A percentile compares a stretch with the other conserved stretches of the same genome.
These are phyloP conservation scores for Ceraceosorus bombacis DNA, from an alignment of 1,284 basidiomycete species.

Conservation along the genomic window DNA sequence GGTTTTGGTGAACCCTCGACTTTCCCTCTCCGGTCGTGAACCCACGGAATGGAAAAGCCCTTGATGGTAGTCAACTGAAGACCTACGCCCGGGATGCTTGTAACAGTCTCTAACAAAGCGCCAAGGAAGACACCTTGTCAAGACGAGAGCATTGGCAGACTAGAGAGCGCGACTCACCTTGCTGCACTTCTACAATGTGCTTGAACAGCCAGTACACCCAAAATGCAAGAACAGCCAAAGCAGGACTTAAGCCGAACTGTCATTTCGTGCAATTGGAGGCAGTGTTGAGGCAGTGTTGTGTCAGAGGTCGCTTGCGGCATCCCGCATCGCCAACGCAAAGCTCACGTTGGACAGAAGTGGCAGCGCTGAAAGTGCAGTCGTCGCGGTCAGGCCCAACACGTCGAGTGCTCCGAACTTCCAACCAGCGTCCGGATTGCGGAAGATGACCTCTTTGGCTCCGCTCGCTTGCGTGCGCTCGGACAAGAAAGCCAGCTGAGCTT, in stretches of 20 bases:
- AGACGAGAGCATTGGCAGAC: background rate
- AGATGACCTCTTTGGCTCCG: constrained; percentile 7
- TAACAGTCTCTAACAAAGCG: constrained; percentile 16
- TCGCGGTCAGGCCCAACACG: no score
- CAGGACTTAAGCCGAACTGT: no score
- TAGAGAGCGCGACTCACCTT: background rate
- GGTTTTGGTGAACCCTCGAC: background rate
- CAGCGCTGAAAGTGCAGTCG: no score
- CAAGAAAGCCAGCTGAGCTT: constrained; percentile 2
- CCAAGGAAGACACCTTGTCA: background rate
- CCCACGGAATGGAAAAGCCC: constrained; percentile 14
- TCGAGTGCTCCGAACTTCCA: background rate
- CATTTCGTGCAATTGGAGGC: no score
- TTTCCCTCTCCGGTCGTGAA: background rate
- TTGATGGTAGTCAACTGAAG: constrained; percentile 29
- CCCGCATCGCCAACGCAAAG: no score
- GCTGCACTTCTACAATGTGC: constrained; percentile 14
- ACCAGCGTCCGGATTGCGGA: constrained; percentile 2
- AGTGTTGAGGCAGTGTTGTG: no score
- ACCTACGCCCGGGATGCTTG: constrained; percentile 27
- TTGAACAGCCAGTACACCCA: constrained; percentile 10
- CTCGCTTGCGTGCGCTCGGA: constrained; percentile 6
- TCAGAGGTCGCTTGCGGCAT: no score
- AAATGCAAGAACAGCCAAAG: no score
- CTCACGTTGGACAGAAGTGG: no score